phyloP scores from a whole-genome alignment of 2,329 filamentous ascomycete species.

The Aspergillus fumigatus region DNA sequence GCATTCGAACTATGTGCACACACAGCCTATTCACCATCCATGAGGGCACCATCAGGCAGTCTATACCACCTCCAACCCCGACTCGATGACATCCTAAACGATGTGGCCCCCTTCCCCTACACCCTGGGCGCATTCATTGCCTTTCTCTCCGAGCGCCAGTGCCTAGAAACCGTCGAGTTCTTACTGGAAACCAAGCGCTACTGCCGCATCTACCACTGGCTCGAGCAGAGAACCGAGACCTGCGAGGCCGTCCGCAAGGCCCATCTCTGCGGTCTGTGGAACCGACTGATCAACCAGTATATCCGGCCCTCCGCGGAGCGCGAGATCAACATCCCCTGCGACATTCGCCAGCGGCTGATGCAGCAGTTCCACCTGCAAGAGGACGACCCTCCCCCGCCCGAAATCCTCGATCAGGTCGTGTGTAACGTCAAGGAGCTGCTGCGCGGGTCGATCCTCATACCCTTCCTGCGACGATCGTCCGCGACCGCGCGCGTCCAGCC shows the following conservation, averaged over 20 bases:
- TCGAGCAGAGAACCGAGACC: constrained; percentile 27
- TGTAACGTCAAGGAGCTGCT: constrained; percentile 1
- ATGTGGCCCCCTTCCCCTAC: constrained; percentile 77
- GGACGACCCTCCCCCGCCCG: not conserved
- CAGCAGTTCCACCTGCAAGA: not conserved
- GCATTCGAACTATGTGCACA: not conserved
- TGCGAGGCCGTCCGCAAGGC: not conserved
- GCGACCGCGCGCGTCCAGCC: not conserved
- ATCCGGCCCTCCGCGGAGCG: not conserved
- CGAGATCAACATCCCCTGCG: not conserved
- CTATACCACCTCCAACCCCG: constrained; percentile 52
- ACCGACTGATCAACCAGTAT: not conserved
- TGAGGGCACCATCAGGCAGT: not conserved
- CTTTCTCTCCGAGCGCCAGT: constrained; percentile 89
- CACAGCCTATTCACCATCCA: not conserved
- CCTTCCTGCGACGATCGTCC: constrained; percentile 1
- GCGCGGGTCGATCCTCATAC: constrained; percentile 1
- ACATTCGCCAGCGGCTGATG: not conserved
- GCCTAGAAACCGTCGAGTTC: constrained; percentile 87
- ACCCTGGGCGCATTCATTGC: constrained; percentile 85
- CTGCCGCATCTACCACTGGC: constrained; percentile 52
- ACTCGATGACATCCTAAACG: constrained; percentile 75
- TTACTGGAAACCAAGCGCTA: constrained; percentile 86
- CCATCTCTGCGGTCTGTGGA: not conserved
- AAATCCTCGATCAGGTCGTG: not conserved